Base-by-base conservation (phyloP, 495 filamentous ascomycete genomes). In the Hypoxylon fragiforme region DNA sequence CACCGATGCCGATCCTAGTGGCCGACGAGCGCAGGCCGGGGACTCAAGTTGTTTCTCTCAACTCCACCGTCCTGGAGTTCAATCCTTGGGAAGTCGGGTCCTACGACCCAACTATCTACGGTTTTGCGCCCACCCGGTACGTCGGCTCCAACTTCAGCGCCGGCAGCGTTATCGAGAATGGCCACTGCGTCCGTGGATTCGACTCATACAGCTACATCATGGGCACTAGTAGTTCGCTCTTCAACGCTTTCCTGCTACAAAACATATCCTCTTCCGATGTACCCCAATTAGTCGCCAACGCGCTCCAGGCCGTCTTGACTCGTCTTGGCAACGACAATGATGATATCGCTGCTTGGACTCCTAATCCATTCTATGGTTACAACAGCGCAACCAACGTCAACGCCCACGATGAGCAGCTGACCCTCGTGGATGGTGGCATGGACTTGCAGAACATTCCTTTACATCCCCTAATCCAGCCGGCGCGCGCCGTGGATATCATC, bases 361-460 rank as follows among this genome's bases (percentile, higher is more conserved):
- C 89, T 2, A 97, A 97, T 70, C 92, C 92, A 0, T 97, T 97
- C 75, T 85, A 81, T 54, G 68, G 75, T 48, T 96, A 81, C 70
- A 80, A 88, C 70, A 78, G 79, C 22, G 62, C 69, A 7, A 81
- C 77, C 9, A 92, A 90, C 64, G 82, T 75, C 0, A 80, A 77
- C 21, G 78, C 85, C 9, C 34, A 70, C 24, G 69, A 77, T 6
- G 50, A 64, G 21, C 70, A 80, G 39, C 81, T 97, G 16, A 87
- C 86, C 22, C 79, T 97, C 14, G 51, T 64, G 11, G 92, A 97
- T 65, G 92, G 92, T 24, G 92, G 92, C 35, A 80, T 88, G 65
- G 92, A 96, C 65, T 63, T 83, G 14, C 89, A 97, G 65, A 96
- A 96, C 68, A 83, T 96, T 41, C 92, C 92, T 0, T 77, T 96